Conservation (phyloP, 2,329 filamentous ascomycete genomes). For the Helminthosporium solani region DNA sequence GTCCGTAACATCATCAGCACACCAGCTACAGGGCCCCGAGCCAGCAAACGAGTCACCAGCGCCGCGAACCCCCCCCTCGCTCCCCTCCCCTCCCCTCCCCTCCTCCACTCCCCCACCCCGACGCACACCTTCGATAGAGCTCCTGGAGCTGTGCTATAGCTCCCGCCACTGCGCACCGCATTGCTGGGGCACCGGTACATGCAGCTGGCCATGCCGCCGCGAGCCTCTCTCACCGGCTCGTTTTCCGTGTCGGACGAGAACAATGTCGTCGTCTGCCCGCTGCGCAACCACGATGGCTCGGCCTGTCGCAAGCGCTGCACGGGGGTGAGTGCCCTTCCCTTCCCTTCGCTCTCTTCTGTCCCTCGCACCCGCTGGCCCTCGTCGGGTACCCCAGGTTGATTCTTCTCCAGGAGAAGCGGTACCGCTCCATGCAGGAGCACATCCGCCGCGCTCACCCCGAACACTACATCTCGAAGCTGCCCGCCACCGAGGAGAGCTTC, state of each 20-base stretch:
- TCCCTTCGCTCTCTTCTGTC: constrained; percentile 3
- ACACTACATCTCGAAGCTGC: constrained; percentile 96
- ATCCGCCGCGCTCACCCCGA: constrained; percentile 96
- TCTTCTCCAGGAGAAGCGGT: constrained; percentile 75
- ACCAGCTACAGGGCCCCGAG: neutral
- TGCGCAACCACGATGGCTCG: constrained; percentile 94
- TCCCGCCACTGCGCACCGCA: constrained; percentile 8
- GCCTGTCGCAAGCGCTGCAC: constrained; percentile 97
- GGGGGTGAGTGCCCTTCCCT: constrained; percentile 71
- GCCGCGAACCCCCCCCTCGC: no score
- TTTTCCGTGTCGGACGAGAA: constrained; percentile 90
- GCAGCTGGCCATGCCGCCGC: constrained; percentile 75
- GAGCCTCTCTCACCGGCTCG: constrained; percentile 81
- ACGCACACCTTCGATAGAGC: constrained; percentile 7
- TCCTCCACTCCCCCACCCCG: neutral
- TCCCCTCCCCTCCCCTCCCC: neutral
- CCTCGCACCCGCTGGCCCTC: constrained; percentile 14
- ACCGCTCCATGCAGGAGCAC: constrained; percentile 99
- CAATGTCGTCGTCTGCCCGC: constrained; percentile 94
- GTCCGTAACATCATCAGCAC: constrained; percentile 1
- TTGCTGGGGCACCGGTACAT: constrained; percentile 31
- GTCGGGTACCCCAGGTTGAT: constrained; percentile 7
- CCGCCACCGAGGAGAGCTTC: constrained; percentile 97
- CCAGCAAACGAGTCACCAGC: neutral
- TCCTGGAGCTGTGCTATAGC: constrained; percentile 12